These are phyloP conservation scores for Blastobotrys buckinghamii DNA, from an alignment of 1,139 yeast genomes.

Conservation along the genomic window DNA sequence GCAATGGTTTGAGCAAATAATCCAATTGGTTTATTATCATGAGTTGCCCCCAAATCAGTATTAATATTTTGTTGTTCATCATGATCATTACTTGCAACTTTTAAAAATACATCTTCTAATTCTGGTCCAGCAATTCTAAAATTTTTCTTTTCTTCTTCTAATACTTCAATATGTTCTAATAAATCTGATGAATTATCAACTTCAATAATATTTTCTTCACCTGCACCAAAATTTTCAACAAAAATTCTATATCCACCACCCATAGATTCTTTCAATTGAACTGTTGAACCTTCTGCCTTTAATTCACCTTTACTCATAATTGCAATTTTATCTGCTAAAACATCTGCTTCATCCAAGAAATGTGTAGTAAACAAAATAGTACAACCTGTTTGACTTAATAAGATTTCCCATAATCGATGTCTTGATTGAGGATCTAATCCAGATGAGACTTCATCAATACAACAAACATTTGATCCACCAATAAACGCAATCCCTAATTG, in stretches of 20 bases:
- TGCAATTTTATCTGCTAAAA: slow-evolving; percentile 34
- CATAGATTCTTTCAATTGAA: slow-evolving; percentile 29
- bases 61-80: slow-evolving; percentile 11
- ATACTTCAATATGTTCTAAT: slow-evolving; percentile 17
- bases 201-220: slow-evolving; percentile 23
- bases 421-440: slow-evolving; percentile 36
- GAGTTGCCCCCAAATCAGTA: slow-evolving; percentile 1
- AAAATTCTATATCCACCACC: slow-evolving; percentile 35
- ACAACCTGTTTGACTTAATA: slow-evolving; percentile 29
- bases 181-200: slow-evolving; percentile 22
- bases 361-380: slow-evolving; percentile 35
- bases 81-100: slow-evolving; percentile 32
- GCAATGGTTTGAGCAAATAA: slow-evolving; percentile 26
- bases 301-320: slow-evolving; percentile 32
- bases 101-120: slow-evolving; percentile 34
- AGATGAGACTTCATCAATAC: slow-evolving; percentile 37
- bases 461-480: slow-evolving; percentile 35
- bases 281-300: slow-evolving; percentile 31
- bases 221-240: slow-evolving; percentile 24
- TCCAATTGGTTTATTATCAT: slow-evolving; percentile 15
- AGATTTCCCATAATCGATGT: slow-evolving; percentile 35
- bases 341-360: slow-evolving; percentile 36
- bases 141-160: slow-evolving; percentile 21
- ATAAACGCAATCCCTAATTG: slow-evolving; percentile 56
- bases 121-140: slow-evolving; percentile 33